A percentile compares a stretch with the other conserved stretches of the same genome.
Conservation (phyloP, 148 eudicot genomes). For the Rhododendron ovatum region DNA sequence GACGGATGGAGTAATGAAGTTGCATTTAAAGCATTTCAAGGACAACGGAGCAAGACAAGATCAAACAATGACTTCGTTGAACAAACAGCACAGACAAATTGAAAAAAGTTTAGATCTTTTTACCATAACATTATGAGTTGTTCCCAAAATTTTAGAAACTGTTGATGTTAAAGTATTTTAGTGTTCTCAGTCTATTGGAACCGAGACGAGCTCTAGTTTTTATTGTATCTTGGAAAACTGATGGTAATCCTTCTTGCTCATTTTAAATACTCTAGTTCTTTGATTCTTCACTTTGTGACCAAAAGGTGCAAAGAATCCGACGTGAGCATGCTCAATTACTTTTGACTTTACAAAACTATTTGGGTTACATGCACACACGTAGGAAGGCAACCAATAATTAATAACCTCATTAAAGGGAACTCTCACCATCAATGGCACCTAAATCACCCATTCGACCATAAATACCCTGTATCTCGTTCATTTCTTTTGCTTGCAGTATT, state of each 20-base stretch:
- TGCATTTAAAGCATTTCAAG: background rate
- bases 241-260: background rate
- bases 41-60: background rate
- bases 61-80: background rate
- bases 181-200: background rate
- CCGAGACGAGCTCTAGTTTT: background rate
- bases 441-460: slow-evolving; percentile 98
- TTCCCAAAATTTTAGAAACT: background rate
- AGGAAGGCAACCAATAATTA: background rate
- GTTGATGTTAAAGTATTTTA: background rate
- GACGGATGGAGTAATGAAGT: too few relatives aligned
- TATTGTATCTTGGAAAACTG: background rate
- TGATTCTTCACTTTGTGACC: background rate
- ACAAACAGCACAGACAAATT: slow-evolving; percentile 5
- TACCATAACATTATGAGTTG: background rate
- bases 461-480: slow-evolving; percentile 68
- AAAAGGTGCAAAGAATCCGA: background rate
- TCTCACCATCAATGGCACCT: slow-evolving; percentile 93
- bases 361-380: background rate
- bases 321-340: background rate
- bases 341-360: background rate
- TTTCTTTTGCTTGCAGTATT: slow-evolving; percentile 73
- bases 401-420: background rate
- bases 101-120: background rate
- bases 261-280: background rate